These are phyloP conservation scores for Nemophila menziesii DNA, from an alignment of 257 asterid species.

Conservation along the genomic window DNA sequence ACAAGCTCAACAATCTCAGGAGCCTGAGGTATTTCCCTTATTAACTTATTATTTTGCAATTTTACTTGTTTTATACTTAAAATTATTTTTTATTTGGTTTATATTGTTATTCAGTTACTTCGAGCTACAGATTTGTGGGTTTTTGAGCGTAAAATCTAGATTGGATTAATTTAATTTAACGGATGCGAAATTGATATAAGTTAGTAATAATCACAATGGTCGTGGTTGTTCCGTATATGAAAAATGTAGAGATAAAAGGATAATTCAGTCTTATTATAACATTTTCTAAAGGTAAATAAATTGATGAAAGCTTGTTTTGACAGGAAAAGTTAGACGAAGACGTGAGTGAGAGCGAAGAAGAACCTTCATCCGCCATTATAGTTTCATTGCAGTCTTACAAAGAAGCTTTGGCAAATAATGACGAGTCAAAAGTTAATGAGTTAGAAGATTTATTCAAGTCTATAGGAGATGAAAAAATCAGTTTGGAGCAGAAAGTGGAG, in stretches of 20 bases:
- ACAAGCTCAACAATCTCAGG: neutral
- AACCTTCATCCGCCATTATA: constrained; percentile 33
- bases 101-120: neutral
- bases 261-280: too few species aligned
- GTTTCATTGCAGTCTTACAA: constrained; percentile 40
- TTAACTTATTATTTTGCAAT: too few species aligned
- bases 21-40: neutral
- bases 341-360: constrained; percentile 30
- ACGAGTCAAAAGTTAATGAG: constrained; percentile 50
- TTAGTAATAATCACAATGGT: neutral
- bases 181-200: neutral
- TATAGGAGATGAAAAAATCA: constrained; percentile 52
- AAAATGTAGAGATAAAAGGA: too few species aligned
- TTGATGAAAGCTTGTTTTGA: constrained; percentile 1
- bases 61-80: too few species aligned
- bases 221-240: neutral
- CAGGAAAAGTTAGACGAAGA: constrained; percentile 40
- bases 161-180: too few species aligned
- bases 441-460: constrained; percentile 44
- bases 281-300: too few species aligned
- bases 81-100: too few species aligned
- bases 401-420: constrained; percentile 60
- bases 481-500: constrained; percentile 41
- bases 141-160: too few species aligned
- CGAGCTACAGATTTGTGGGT: neutral